A percentile compares a stretch with the other conserved stretches of the same genome.
Evolutionary conservation across 2,329 filamentous ascomycete species (phyloP).

Genomic region (Dothideomycetes sp.): DNA sequence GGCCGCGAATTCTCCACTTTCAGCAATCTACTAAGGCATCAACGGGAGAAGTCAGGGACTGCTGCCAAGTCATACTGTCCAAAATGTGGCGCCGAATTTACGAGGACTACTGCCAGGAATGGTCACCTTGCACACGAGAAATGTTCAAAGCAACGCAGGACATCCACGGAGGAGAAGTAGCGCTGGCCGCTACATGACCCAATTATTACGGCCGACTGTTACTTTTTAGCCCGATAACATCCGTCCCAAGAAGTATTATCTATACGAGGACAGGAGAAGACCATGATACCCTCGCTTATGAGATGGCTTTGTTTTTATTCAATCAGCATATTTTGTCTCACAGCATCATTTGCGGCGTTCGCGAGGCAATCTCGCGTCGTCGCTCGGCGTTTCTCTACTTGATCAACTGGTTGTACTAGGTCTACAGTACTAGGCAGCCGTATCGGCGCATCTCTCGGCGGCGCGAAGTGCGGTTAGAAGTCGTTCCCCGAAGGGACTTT

Average conservation of each 20-base stretch:
- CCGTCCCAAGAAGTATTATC: background rate
- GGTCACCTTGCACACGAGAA: conserved; percentile 82
- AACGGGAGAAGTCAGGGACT: conserved; percentile 87
- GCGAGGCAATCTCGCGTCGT: background rate
- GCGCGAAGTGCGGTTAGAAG: background rate
- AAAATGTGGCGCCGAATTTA: conserved; percentile 88
- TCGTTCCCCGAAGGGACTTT: background rate
- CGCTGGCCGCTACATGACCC: conserved; percentile 9
- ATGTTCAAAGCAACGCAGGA: conserved; percentile 62
- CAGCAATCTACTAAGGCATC: conserved; percentile 84
- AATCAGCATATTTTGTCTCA: background rate
- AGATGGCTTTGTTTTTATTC: background rate
- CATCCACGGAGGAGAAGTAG: conserved; percentile 23
- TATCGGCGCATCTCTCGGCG: background rate
- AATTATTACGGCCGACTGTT: no score
- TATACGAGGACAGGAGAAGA: background rate
- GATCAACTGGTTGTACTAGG: no score
- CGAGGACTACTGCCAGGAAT: conserved; percentile 76
- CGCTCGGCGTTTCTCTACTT: background rate
- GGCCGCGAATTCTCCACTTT: conserved; percentile 93
- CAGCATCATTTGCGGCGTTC: conserved; percentile 1
- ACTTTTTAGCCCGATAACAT: background rate
- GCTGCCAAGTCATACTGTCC: conserved; percentile 82
- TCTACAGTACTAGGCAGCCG: no score
- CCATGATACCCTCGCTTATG: conserved; percentile 9